phyloP scores from a whole-genome alignment of 495 filamentous ascomycete species.

The Talaromyces wortmannii region DNA sequence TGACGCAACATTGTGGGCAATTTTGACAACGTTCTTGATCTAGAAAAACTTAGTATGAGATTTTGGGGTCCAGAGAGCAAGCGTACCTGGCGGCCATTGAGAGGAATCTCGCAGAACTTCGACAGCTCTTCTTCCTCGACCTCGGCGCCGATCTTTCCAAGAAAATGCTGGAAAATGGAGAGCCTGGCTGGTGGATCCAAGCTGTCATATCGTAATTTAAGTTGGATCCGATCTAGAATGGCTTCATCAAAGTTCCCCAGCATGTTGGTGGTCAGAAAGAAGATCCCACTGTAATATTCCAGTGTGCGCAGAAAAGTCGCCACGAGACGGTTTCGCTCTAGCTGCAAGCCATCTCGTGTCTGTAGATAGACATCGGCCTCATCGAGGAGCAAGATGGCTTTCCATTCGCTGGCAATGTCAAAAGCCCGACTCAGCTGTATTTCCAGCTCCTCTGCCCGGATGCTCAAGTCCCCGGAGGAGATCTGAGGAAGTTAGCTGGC shows the following conservation, averaged over 20 bases:
- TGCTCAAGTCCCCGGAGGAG: constrained; percentile 2
- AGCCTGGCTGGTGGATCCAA: constrained; percentile 13
- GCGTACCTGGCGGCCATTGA: constrained; percentile 9
- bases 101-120: not conserved
- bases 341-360: constrained; percentile 19
- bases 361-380: constrained; percentile 43
- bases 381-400: constrained; percentile 34
- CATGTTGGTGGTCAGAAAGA: constrained; percentile 51
- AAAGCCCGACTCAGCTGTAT: constrained; percentile 1
- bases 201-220: not conserved
- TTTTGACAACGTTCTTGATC: constrained; percentile 2
- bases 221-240: constrained; percentile 42
- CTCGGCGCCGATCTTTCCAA: constrained; percentile 8
- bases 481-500: not conserved
- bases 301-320: constrained; percentile 43
- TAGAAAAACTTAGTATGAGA: not conserved
- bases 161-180: constrained; percentile 18
- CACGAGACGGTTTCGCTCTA: constrained; percentile 22
- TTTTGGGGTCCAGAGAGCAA: not conserved
- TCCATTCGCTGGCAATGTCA: constrained; percentile 24
- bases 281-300: constrained; percentile 51
- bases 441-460: constrained; percentile 1
- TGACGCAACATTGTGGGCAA: constrained; percentile 2
- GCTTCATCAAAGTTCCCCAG: constrained; percentile 41
- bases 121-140: constrained; percentile 3